Base-by-base conservation (phyloP, 2,329 filamentous ascomycete genomes). In the Zalaria obscura region DNA sequence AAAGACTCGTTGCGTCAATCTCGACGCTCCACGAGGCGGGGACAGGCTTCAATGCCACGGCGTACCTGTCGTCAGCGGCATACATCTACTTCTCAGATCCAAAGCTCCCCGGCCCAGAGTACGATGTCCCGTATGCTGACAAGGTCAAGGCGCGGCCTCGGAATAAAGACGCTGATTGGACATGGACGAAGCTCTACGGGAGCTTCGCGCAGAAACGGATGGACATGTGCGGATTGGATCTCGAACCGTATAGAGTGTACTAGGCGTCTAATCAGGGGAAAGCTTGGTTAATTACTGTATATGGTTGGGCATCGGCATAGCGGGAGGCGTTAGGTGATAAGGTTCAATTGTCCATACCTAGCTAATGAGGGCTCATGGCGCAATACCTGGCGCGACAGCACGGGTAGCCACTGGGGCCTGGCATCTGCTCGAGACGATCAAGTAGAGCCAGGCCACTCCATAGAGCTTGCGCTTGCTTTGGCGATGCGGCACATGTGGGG, bases 161-260 rank as follows among this genome's bases (percentile, higher is more conserved):
- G 47, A 63, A 67, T 40, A 60, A 60, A 36, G 61, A 68, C 42
- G 65, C 66, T 5, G 58, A 67, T 43, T 63, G 62, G 52, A 58
- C 62, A 27, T 72, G 69, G 68, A 67, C 66, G 47, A 62, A 56
- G 40, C 51, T 71, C 43, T 72, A 72, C 47, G 65, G 66, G 32
- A 52, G 56, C 29, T 73, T 69, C 51, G 63, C 67, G 37, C 63
- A 68, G 47, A 60, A 59, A 48, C 58, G 69, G 41, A 68, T 68
- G 62, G 67, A 71, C 43, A 62, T 71, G 39, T 73, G 69, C 52
- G 69, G 68, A 39, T 54, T 73, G 45, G 69, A 71, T 48, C 53
- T 73, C 48, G 67, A 71, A 54, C 52, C 50, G 25, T 68, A 63
- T 56, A 46, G 51, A 28, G 36, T 38, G 2, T 38, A 32, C n/a